These are phyloP conservation scores for Cinnamomum micranthum DNA, from an alignment of 164 flowering plant species.

Conservation along the genomic window DNA sequence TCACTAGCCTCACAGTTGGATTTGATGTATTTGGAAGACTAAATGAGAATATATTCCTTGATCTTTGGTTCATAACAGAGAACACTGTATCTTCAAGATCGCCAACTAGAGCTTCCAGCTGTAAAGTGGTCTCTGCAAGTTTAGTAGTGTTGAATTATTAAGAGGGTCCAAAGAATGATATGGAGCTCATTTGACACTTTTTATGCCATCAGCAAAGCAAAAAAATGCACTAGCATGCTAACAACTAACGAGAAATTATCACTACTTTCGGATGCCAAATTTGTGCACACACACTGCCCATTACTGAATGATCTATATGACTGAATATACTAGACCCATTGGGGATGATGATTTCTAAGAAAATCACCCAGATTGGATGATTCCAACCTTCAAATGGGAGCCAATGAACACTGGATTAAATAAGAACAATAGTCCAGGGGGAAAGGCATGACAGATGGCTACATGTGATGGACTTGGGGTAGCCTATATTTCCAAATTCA, in stretches of 20 bases:
- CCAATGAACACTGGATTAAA: too few species aligned
- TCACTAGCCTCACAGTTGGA: constrained; percentile 23
- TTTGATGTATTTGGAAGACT: constrained; percentile 20
- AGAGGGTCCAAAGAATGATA: background rate
- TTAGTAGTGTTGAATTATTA: background rate
- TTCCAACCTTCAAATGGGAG: too few species aligned
- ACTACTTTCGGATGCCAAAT: background rate
- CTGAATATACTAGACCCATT: background rate
- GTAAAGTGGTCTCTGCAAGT: constrained; percentile 47
- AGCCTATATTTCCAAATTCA: too few species aligned
- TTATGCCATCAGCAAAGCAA: background rate
- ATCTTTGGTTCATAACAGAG: constrained; percentile 25
- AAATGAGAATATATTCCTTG: constrained; percentile 21
- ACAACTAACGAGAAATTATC: background rate
- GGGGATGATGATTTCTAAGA: background rate
- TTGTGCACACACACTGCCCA: background rate
- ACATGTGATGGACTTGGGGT: too few species aligned
- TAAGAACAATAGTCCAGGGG: too few species aligned
- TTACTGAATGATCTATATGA: too few species aligned
- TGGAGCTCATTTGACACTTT: background rate
- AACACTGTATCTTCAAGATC: constrained; percentile 68
- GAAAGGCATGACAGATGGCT: too few species aligned
- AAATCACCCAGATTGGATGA: too few species aligned
- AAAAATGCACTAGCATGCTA: background rate
- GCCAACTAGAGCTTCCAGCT: constrained; percentile 66